Evolutionary conservation across 352 stramenopile species (phyloP).

Genomic region (Phytopythium aichiense): DNA sequence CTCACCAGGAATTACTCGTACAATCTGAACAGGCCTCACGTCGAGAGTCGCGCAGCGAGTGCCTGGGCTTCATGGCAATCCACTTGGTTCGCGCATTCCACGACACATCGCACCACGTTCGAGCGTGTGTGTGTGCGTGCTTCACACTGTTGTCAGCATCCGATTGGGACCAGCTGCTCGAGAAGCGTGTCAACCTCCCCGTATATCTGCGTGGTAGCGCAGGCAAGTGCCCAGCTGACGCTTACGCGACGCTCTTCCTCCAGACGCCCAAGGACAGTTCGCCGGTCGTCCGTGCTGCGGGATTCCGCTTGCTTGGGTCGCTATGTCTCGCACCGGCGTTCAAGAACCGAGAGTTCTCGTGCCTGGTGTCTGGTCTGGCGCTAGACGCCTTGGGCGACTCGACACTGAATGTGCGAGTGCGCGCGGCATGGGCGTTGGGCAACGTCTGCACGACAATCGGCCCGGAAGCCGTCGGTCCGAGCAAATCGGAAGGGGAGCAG

Average conservation of each 20-base stretch:
- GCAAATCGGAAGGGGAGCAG: not conserved
- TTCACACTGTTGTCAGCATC: constrained; percentile 72
- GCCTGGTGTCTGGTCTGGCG: constrained; percentile 51
- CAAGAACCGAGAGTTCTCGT: constrained; percentile 70
- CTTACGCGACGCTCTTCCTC: constrained; percentile 70
- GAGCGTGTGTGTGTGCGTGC: constrained; percentile 81
- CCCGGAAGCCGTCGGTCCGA: constrained; percentile 32
- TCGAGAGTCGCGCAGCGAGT: constrained; percentile 36
- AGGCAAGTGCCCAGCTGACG: constrained; percentile 15
- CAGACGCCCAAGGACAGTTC: constrained; percentile 77
- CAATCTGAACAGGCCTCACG: constrained; percentile 5
- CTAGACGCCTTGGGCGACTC: constrained; percentile 65
- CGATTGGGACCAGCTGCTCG: constrained; percentile 62
- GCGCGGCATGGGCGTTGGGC: constrained; percentile 76
- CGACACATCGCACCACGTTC: constrained; percentile 83
- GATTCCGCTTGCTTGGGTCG: constrained; percentile 75
- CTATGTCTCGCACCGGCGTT: constrained; percentile 68
- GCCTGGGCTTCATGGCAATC: constrained; percentile 72
- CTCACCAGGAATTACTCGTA: not conserved
- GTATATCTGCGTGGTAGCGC: not conserved
- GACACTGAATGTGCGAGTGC: constrained; percentile 83
- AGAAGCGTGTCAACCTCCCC: constrained; percentile 11
- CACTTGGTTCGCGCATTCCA: constrained; percentile 81
- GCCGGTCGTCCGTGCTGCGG: constrained; percentile 71
- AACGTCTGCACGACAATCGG: constrained; percentile 84